Percentiles rank a stretch among this genome's conserved stretches.
Conservation (phyloP, 495 filamentous ascomycete genomes). For the Neurospora sp. region DNA sequence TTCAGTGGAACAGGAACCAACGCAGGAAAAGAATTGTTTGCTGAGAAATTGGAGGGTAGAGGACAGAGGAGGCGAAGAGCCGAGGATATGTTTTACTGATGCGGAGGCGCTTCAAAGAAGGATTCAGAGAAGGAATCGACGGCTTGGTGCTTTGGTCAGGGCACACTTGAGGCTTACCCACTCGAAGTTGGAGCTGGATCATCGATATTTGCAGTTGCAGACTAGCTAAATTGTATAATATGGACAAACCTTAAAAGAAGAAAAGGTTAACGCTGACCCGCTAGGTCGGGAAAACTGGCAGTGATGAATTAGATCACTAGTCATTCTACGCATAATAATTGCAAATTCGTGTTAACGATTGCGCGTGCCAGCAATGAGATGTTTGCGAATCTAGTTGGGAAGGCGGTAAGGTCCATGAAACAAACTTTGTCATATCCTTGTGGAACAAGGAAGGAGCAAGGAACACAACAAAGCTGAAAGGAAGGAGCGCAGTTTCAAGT, state of each 20-base stretch:
- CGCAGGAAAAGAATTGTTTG: constrained; percentile 63
- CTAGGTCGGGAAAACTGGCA: not conserved
- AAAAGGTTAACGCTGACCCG: not conserved
- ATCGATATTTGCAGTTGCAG: not conserved
- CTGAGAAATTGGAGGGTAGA: constrained; percentile 37
- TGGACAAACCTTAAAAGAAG: not conserved
- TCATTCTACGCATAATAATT: not conserved
- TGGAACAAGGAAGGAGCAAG: not conserved
- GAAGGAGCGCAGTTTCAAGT: not conserved
- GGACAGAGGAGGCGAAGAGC: constrained; percentile 38
- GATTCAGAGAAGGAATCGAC: not conserved
- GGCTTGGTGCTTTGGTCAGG: not conserved
- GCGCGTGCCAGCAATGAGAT: not conserved
- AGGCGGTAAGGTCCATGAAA: not conserved
- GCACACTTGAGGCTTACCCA: not conserved
- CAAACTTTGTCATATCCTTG: not conserved
- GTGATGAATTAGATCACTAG: not conserved
- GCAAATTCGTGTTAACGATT: not conserved
- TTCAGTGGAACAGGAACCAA: constrained; percentile 37
- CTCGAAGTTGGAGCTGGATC: not conserved
- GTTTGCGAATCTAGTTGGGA: not conserved
- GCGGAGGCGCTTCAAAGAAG: not conserved
- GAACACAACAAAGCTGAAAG: not conserved
- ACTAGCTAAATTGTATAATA: not conserved
- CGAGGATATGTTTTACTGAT: constrained; percentile 44